Evolutionary conservation across 202 grass and related monocot species (phyloP).

Genomic region (Brachypodium distachyon): DNA sequence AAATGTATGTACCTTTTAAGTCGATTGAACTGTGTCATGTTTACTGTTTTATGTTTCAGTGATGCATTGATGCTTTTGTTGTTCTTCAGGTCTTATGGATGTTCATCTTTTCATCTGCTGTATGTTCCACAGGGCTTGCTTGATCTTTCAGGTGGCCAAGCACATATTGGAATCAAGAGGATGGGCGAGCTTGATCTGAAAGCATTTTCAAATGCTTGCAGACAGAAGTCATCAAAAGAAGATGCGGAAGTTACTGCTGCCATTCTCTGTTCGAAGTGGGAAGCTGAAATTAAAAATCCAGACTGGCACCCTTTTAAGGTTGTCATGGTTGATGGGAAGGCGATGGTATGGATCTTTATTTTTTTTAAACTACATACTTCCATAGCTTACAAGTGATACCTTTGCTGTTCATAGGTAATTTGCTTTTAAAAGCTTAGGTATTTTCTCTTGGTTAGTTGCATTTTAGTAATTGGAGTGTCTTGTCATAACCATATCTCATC

Average conservation of each 20-base stretch:
- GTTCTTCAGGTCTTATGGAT: background rate
- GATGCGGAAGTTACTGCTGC: slow-evolving; percentile 44
- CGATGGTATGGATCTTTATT: slow-evolving; percentile 24
- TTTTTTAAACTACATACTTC: background rate
- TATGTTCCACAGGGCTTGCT: slow-evolving; percentile 52
- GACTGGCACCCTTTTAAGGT: slow-evolving; percentile 70
- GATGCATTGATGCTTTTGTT: background rate
- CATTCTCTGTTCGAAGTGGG: slow-evolving; percentile 64
- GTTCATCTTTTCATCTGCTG: slow-evolving; percentile 6
- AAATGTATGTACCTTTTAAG: slow-evolving; percentile 33
- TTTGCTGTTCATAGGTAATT: background rate
- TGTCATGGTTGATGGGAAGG: slow-evolving; percentile 30
- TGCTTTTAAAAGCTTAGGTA: background rate
- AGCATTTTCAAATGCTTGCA: slow-evolving; percentile 47
- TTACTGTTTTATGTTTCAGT: background rate
- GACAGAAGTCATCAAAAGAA: slow-evolving; percentile 23
- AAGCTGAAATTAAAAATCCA: slow-evolving; percentile 71
- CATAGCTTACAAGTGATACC: background rate
- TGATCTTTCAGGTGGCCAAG: slow-evolving; percentile 21
- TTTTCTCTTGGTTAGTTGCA: background rate
- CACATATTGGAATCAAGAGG: slow-evolving; percentile 52
- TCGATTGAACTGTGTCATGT: background rate
- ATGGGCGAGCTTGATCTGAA: slow-evolving; percentile 40
- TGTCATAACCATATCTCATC: background rate
- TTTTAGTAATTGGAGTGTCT: background rate